Conservation (phyloP, 2,329 filamentous ascomycete species). For the Colletotrichum cordylinicola region DNA sequence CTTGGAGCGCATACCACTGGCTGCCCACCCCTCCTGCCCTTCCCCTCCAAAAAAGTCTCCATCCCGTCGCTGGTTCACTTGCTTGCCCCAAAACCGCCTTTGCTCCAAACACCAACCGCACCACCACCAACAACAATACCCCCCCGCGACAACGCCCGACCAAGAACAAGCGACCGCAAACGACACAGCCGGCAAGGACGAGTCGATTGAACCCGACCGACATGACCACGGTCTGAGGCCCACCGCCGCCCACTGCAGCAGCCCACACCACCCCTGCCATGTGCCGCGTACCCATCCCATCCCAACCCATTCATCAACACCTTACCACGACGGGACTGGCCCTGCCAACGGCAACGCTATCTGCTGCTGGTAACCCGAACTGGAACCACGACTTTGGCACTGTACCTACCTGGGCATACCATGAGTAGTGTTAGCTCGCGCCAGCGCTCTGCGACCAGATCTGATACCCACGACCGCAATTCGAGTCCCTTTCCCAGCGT, state of each 20-base stretch:
- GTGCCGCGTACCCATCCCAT: conserved; percentile 19
- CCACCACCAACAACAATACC: neutral
- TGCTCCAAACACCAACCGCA: neutral
- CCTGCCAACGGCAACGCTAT: neutral
- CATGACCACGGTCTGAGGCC: conserved; percentile 17
- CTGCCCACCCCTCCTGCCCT: neutral
- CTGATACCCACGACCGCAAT: conserved; percentile 21
- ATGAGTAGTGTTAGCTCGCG: conserved; percentile 24
- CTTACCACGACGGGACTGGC: conserved; percentile 16
- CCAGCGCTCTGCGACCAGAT: conserved; percentile 23
- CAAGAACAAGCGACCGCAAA: neutral
- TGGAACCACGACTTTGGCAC: neutral
- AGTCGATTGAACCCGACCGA: neutral
- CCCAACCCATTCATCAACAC: conserved; percentile 3
- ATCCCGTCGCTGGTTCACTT: neutral
- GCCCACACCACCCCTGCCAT: conserved; percentile 22
- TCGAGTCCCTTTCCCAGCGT: conserved; percentile 13
- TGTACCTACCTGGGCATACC: conserved; percentile 9
- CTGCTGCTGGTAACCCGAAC: neutral
- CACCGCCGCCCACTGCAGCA: neutral
- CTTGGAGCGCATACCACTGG: neutral
- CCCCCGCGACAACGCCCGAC: neutral
- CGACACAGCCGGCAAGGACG: neutral
- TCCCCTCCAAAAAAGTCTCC: neutral
- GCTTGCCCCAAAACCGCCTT: neutral